phyloP scores from a whole-genome alignment of 2,329 filamentous ascomycete species.

The Bipolaris zeicola region DNA sequence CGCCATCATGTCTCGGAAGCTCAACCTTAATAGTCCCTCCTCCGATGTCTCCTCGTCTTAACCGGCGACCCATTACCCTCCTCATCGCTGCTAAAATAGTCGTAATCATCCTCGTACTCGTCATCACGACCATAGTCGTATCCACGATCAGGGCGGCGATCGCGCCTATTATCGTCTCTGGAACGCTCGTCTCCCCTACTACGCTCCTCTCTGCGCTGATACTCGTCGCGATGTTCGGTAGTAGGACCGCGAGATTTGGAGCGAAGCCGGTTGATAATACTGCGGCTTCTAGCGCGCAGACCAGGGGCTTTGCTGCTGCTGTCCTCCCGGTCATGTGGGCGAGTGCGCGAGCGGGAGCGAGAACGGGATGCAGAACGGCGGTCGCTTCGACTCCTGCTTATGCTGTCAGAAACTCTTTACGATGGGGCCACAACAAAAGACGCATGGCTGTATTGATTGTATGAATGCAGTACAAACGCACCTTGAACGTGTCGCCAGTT shows the following conservation, averaged over 20 bases:
- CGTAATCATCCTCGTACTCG: slow-evolving; percentile 10
- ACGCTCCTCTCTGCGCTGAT: slow-evolving; percentile 12
- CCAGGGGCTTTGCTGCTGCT: slow-evolving; percentile 19
- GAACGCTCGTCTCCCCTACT: no score
- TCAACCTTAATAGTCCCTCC: slow-evolving; percentile 15
- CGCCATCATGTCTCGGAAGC: neutral
- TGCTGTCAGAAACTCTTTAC: slow-evolving; percentile 2
- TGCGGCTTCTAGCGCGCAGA: slow-evolving; percentile 35
- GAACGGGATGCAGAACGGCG: slow-evolving; percentile 24
- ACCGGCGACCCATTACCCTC: slow-evolving; percentile 23
- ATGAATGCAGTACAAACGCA: slow-evolving; percentile 4
- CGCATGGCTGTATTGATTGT: neutral
- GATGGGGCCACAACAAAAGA: neutral
- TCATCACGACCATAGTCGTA: slow-evolving; percentile 22
- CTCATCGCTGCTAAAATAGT: slow-evolving; percentile 23
- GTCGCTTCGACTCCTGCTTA: slow-evolving; percentile 24
- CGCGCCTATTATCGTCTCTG: slow-evolving; percentile 11
- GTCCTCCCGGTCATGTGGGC: slow-evolving; percentile 21
- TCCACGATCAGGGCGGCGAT: slow-evolving; percentile 26
- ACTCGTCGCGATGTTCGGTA: slow-evolving; percentile 11
- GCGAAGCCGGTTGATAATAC: slow-evolving; percentile 32
- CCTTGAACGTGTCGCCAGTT: slow-evolving; percentile 26
- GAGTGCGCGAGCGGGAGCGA: slow-evolving; percentile 26
- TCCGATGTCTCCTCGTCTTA: slow-evolving; percentile 19
- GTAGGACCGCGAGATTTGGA: slow-evolving; percentile 27